phyloP scores from a whole-genome alignment of 2,329 filamentous ascomycete genomes.

The Macrophomina phaseolina region DNA sequence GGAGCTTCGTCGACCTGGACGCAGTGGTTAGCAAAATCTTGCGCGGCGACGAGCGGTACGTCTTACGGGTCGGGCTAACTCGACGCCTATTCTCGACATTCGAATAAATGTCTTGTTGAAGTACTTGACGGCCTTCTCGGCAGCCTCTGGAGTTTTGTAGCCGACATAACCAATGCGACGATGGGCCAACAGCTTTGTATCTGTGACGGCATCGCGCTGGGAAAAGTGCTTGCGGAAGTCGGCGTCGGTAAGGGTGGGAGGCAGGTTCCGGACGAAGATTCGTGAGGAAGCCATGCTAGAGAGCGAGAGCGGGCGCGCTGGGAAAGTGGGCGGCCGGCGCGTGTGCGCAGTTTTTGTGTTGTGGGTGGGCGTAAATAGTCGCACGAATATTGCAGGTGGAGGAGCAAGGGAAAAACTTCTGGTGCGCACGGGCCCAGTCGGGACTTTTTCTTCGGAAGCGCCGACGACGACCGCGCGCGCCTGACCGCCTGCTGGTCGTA shows the following conservation, averaged over 20 bases:
- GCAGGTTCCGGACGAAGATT: constrained; percentile 75
- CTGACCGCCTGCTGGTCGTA: background rate
- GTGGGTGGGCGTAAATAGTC: constrained; percentile 23
- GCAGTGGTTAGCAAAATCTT: constrained; percentile 15
- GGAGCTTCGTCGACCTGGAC: constrained; percentile 25
- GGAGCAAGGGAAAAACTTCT: background rate
- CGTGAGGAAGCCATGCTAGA: constrained; percentile 73
- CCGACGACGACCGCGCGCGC: background rate
- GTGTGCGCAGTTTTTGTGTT: constrained; percentile 10
- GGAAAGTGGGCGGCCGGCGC: background rate
- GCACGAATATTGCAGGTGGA: background rate
- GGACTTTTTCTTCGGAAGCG: constrained; percentile 4
- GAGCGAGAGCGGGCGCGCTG: background rate
- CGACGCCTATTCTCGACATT: constrained; percentile 91
- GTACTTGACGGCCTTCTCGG: constrained; percentile 84
- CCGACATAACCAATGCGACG: constrained; percentile 95
- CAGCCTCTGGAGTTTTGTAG: constrained; percentile 82
- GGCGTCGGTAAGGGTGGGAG: constrained; percentile 81
- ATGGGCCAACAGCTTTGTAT: constrained; percentile 88
- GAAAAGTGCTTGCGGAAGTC: constrained; percentile 91
- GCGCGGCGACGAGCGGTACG: background rate
- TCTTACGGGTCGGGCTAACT: constrained; percentile 81
- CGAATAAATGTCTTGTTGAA: constrained; percentile 95
- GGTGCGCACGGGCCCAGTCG: background rate
- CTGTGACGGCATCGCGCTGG: constrained; percentile 77